Evolutionary conservation across 1,139 yeast species (phyloP).

Genomic region (Williopsis jadinii): DNA sequence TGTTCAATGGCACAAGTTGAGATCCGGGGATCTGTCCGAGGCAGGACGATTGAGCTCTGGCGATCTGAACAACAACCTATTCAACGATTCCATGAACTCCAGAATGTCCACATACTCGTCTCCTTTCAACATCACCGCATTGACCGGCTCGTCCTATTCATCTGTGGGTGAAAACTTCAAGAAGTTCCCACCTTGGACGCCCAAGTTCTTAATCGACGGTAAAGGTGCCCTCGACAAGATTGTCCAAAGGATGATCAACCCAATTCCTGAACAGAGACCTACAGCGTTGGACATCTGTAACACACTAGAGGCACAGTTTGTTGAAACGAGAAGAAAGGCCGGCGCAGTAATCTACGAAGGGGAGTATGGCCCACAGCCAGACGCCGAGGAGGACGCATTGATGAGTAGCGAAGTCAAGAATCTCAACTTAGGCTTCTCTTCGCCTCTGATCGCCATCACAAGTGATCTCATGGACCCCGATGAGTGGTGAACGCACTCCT

Average conservation of each 20-base stretch:
- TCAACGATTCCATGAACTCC: constrained; percentile 19
- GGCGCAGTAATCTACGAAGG: constrained; percentile 97
- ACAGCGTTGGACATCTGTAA: constrained; percentile 63
- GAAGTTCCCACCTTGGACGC: constrained; percentile 71
- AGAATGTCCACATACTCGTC: constrained; percentile 21
- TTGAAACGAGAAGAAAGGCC: constrained; percentile 78
- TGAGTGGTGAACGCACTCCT: constrained; percentile 12
- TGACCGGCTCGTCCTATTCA: constrained; percentile 20
- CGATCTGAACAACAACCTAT: constrained; percentile 33
- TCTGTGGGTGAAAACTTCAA: constrained; percentile 18
- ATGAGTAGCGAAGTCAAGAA: constrained; percentile 16
- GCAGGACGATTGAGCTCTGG: constrained; percentile 84
- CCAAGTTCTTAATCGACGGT: constrained; percentile 71
- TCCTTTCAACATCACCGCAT: constrained; percentile 15
- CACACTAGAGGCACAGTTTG: constrained; percentile 67
- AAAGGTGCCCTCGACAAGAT: constrained; percentile 67
- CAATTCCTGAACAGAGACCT: constrained; percentile 79
- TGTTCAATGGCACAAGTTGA: constrained; percentile 89
- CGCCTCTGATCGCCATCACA: constrained; percentile 13
- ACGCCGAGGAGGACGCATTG: constrained; percentile 19
- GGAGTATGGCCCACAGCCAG: constrained; percentile 80
- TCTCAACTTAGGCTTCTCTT: constrained; percentile 13
- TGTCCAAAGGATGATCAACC: constrained; percentile 86
- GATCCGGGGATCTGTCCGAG: constrained; percentile 93
- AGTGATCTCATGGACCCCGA: constrained; percentile 19